These are phyloP conservation scores for Botrytis hyacinthi DNA, from an alignment of 2,329 filamentous ascomycete genomes.

Conservation along the genomic window DNA sequence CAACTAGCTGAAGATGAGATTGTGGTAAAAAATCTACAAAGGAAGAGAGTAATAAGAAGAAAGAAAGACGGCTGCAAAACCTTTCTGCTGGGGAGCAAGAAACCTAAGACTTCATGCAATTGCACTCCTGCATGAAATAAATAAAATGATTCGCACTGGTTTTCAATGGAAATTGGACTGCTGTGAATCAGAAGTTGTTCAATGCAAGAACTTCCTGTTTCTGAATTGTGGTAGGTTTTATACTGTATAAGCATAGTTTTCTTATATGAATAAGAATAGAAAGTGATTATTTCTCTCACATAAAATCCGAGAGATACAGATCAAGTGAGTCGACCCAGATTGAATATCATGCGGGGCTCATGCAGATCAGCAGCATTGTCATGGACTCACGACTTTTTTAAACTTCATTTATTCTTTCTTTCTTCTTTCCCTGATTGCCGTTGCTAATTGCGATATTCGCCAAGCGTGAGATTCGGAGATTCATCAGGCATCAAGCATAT, in stretches of 20 bases:
- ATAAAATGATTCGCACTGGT: fast-evolving
- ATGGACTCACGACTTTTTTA: neutral
- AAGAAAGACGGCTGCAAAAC: neutral
- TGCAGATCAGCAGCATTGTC: neutral
- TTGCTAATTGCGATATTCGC: neutral
- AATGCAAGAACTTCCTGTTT: neutral
- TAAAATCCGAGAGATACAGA: fast-evolving
- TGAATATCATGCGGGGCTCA: neutral
- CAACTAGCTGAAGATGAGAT: neutral
- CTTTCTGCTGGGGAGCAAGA: neutral
- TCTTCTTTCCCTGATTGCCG: neutral
- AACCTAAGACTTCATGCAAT: neutral
- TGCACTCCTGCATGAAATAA: neutral
- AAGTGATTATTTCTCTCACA: neutral
- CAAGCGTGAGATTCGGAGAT: neutral
- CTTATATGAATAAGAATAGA: neutral
- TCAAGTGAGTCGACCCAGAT: neutral
- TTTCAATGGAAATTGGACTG: neutral
- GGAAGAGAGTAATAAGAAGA: neutral
- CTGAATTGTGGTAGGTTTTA: neutral
- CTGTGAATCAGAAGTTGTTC: neutral
- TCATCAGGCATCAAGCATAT: neutral
- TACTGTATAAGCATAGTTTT: neutral
- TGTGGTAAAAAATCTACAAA: neutral
- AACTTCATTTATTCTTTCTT: neutral